phyloP scores from a whole-genome alignment of 306 rosid species.

The Carpinus fangiana region DNA sequence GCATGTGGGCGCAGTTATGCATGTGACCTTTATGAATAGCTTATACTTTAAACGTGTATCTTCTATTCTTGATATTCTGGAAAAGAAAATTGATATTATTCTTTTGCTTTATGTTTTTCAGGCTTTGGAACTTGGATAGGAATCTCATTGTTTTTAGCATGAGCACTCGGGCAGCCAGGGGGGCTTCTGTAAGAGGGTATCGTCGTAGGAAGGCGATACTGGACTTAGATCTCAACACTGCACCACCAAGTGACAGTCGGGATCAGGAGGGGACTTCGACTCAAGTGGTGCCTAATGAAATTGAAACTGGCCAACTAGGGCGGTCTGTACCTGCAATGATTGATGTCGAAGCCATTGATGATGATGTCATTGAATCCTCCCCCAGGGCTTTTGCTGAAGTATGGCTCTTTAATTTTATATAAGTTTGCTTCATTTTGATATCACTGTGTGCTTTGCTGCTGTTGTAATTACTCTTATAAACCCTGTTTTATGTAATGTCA shows the following conservation, averaged over 20 bases:
- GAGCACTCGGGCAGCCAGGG: constrained; percentile 42
- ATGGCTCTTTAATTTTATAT: constrained; percentile 7
- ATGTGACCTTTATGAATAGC: neutral
- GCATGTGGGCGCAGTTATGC: neutral
- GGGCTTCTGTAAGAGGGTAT: constrained; percentile 29
- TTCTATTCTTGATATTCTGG: neutral
- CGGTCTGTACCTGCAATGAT: constrained; percentile 40
- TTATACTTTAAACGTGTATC: neutral
- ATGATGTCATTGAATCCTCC: constrained; percentile 76
- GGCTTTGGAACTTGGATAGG: neutral
- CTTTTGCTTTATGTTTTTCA: constrained; percentile 1
- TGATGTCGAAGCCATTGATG: constrained; percentile 89
- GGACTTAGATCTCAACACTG: constrained; percentile 50
- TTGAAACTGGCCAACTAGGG: constrained; percentile 26
- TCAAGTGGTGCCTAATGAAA: constrained; percentile 27
- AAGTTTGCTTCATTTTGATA: constrained; percentile 1
- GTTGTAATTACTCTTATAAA: constrained; percentile 18
- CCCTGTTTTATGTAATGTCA: constrained; percentile 26
- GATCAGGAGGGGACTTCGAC: constrained; percentile 46
- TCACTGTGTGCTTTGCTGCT: neutral
- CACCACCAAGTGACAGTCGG: constrained; percentile 46
- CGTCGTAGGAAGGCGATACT: constrained; percentile 39
- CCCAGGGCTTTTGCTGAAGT: constrained; percentile 88
- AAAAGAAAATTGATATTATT: neutral
- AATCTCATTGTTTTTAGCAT: constrained; percentile 16